phyloP scores from a whole-genome alignment of 148 eudicot species.

The Vaccinium darrowii region DNA sequence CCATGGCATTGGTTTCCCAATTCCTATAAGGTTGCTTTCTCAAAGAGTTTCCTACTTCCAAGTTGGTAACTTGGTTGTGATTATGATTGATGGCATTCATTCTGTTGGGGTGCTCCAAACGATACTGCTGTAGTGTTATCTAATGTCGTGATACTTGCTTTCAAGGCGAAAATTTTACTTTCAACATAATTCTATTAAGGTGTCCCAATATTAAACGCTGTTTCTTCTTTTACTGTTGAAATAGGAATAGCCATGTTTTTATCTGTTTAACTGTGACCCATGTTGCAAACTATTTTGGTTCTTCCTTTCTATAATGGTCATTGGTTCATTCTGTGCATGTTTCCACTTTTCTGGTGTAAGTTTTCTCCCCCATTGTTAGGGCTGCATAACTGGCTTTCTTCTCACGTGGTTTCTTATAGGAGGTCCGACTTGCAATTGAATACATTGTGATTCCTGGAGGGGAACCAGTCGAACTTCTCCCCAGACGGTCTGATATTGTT shows the following conservation, averaged over 20 bases:
- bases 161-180: background rate
- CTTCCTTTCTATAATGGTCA: background rate
- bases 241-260: background rate
- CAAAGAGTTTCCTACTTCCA: background rate
- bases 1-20: background rate
- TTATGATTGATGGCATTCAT: background rate
- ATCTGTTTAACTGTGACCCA: background rate
- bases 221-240: background rate
- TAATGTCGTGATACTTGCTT: background rate
- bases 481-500: conserved; percentile 83
- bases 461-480: conserved; percentile 95
- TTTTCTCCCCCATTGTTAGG: background rate
- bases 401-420: conserved; percentile 37
- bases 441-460: conserved; percentile 97
- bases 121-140: background rate
- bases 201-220: background rate
- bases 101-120: background rate
- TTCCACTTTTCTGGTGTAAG: background rate
- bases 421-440: conserved; percentile 92
- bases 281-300: background rate
- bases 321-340: background rate
- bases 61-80: background rate
- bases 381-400: background rate
- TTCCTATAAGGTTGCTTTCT: background rate
- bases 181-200: background rate